These are phyloP conservation scores for Aspergillus sp. DNA, from an alignment of 2,329 filamentous ascomycete species.

Conservation along the genomic window DNA sequence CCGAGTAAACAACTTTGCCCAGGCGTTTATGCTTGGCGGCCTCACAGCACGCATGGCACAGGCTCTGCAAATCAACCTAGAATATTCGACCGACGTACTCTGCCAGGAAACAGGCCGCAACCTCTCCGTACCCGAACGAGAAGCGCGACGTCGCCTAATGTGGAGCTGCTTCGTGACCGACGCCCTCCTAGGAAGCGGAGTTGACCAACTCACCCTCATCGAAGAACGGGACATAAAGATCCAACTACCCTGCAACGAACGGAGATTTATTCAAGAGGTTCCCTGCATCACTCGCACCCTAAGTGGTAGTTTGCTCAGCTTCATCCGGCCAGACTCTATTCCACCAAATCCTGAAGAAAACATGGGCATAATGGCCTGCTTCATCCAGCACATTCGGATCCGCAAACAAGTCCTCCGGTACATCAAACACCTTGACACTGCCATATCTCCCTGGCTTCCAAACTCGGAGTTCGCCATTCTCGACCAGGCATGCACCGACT, in stretches of 20 bases:
- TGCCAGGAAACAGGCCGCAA: slow-evolving; percentile 7
- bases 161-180: slow-evolving; percentile 17
- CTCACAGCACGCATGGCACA: slow-evolving; percentile 15
- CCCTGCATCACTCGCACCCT: slow-evolving; percentile 13
- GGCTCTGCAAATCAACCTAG: slow-evolving; percentile 15
- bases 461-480: slow-evolving; percentile 16
- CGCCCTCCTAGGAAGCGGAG: slow-evolving; percentile 17
- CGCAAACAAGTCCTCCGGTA: slow-evolving; percentile 17
- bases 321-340: slow-evolving; percentile 7
- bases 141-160: slow-evolving; percentile 16
- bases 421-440: slow-evolving; percentile 16
- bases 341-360: slow-evolving; percentile 8
- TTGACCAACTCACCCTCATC: slow-evolving; percentile 16
- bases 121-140: slow-evolving; percentile 8
- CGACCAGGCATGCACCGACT: slow-evolving; percentile 11
- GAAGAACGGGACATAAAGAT: slow-evolving; percentile 15
- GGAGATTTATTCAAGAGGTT: slow-evolving; percentile 1
- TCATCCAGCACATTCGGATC: slow-evolving; percentile 14
- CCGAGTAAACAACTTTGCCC: slow-evolving; percentile 11
- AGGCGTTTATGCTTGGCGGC: slow-evolving; percentile 17
- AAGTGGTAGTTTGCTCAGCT: not conserved
- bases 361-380: slow-evolving; percentile 16
- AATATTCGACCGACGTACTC: slow-evolving; percentile 16
- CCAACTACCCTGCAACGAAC: slow-evolving; percentile 15
- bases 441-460: slow-evolving; percentile 14